Evolutionary conservation across 352 stramenopile genomes (phyloP).

Genomic region (Pythium dissotocum): DNA sequence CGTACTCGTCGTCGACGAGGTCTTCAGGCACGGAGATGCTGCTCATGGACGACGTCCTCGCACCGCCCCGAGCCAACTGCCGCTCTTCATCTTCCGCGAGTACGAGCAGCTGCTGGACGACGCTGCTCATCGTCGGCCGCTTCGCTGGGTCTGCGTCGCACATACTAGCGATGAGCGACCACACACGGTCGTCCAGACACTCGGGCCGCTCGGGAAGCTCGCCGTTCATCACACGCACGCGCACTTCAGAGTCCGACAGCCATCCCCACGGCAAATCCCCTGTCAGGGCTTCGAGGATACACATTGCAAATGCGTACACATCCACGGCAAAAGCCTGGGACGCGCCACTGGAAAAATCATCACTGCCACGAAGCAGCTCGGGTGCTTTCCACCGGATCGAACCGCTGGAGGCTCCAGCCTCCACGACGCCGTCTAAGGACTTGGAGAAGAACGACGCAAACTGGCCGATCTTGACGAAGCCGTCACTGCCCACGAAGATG

Average conservation of each 20-base stretch:
- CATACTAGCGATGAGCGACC: conserved; percentile 55
- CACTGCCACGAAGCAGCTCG: conserved; percentile 34
- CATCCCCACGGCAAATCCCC: conserved; percentile 68
- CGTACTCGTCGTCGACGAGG: conserved; percentile 11
- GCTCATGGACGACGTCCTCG: not conserved
- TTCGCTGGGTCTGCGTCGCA: conserved; percentile 42
- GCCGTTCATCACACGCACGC: conserved; percentile 39
- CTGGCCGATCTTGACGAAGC: conserved; percentile 54
- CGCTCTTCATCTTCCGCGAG: conserved; percentile 55
- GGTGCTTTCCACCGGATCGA: conserved; percentile 59
- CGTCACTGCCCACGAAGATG: conserved; percentile 60
- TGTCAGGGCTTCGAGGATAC: conserved; percentile 53
- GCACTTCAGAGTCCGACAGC: conserved; percentile 44
- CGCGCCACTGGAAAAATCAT: not conserved
- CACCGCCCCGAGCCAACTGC: conserved; percentile 6
- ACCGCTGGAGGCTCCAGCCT: conserved; percentile 10
- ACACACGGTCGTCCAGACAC: conserved; percentile 42
- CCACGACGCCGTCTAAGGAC: not conserved
- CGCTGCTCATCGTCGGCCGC: conserved; percentile 49
- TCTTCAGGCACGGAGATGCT: conserved; percentile 10
- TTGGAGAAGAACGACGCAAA: conserved; percentile 40
- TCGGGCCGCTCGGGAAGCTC: conserved; percentile 43
- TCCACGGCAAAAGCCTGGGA: conserved; percentile 38
- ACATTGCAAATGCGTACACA: conserved; percentile 73
- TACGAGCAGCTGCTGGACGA: conserved; percentile 44